phyloP scores from a whole-genome alignment of 257 asterid species.

The Penstemon newberryi region DNA sequence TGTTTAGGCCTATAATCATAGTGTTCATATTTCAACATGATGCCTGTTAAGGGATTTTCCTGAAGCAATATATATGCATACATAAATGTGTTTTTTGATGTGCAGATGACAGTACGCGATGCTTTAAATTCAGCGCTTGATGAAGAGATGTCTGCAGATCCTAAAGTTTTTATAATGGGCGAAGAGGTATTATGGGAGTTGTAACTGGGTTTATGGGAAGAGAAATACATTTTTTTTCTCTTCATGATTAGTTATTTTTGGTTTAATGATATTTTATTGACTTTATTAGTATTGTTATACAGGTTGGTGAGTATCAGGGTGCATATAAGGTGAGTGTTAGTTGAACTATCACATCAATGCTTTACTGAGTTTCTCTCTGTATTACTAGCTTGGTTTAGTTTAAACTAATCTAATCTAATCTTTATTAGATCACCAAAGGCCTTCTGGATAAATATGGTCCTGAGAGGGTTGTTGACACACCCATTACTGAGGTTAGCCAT shows the following conservation, averaged over 20 bases:
- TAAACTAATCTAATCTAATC: background rate
- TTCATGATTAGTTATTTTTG: background rate
- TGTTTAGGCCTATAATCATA: background rate
- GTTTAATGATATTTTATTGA: conserved; percentile 13
- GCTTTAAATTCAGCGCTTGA: conserved; percentile 65
- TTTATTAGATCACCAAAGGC: conserved; percentile 67
- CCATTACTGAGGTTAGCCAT: conserved; percentile 75
- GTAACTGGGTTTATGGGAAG: conserved; percentile 11
- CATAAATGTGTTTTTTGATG: background rate
- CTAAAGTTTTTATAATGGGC: conserved; percentile 55
- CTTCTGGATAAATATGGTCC: conserved; percentile 86
- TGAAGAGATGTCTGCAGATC: conserved; percentile 69
- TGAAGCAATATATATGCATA: background rate
- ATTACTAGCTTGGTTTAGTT: conserved; percentile 11
- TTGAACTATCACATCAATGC: background rate
- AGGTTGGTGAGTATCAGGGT: conserved; percentile 96
- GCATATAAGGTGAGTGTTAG: conserved; percentile 74
- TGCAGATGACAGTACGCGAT: conserved; percentile 72
- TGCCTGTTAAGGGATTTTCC: conserved; percentile 13
- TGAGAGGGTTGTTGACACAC: conserved; percentile 78
- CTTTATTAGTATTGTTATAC: conserved; percentile 19
- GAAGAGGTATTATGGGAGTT: conserved; percentile 60
- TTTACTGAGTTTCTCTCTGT: background rate
- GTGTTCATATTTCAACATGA: background rate
- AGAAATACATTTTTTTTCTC: background rate